Base-by-base conservation (phyloP, 78 protist genomes). In the Dictyostelium brefeldianum region DNA sequence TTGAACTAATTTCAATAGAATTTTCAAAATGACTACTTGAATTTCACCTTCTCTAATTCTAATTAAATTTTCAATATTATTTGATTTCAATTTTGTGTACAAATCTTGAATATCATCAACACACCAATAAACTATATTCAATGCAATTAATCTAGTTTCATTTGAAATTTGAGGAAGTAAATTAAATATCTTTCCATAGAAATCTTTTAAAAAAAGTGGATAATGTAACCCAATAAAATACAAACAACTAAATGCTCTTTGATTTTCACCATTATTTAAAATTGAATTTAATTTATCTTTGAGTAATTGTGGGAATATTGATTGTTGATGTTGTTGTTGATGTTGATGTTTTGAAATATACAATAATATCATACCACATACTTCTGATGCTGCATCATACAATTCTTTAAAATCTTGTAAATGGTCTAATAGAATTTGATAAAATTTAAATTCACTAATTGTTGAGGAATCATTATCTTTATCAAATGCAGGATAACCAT, bases 341-440 rank as follows among this genome's bases (percentile, higher is more conserved):
- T 56, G 73, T 17, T 74, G 31, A 54, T 83, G 80, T 31, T 85
- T 73, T 41, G 67, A 70, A 36, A 73, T 65, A 29, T 57, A 87
- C 14, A 75, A 53, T 56, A 87, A 57, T 5, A 87, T 87, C 93
- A 87, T 87, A 65, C 93, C 93, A 74, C 84, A 87, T 25, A 87
- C 74, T 43, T 87, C 93, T 29, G 93, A 74, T 4, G 93, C 69
- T n/a, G 93, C 83, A 51, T 77, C 93, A 31, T 56, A 87, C 0
- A 77, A 53, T 65, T 87, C 93, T 25, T 87, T 87, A 46, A 71
- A 87, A 25, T 77, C 84, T 59, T 80, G 67, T 20, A 87, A 50
- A 22, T 53, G 53, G 9, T 87, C 93, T 4, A 87, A 27, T 25
- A 87, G 25, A 27, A 64, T 51, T 65, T 87, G 93, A 65, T 87